Base-by-base conservation (phyloP, 306 rosid genomes). In the Astragalus glycyphyllos region DNA sequence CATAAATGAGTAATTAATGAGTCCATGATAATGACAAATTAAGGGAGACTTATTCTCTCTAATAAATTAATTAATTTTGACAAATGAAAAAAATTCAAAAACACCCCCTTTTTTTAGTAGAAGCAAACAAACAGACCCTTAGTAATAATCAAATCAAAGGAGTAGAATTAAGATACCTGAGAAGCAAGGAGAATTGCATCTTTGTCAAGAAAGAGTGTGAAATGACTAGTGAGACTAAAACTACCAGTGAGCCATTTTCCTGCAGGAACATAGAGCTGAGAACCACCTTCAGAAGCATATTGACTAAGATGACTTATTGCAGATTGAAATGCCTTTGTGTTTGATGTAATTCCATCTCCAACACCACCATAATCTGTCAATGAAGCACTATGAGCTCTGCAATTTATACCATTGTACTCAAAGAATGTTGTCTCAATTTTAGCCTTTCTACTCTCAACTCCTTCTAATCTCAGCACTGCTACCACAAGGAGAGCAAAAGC, bases 161-260 rank as follows among this genome's bases (percentile, higher is more conserved):
- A 13, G 50, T 16, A 45, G 45, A 60, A 55, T 54, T 13, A 35
- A 26, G 58, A 11, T 58, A 91, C 96, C 97, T 86, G 96, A 56
- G 96, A 84, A 31, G 87, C 97, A 71, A 91, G 92, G 13, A 91
- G 91, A 72, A 91, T 83, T 48, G 97, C 97, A 64, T 86, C 92
- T 70, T 70, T 82, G 15, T 88, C 87, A 8, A 91, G 89, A 69
- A 45, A 85, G 31, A 91, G 96, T 0, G 96, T 88, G 80, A 91
- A 91, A 64, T 91, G 90, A 70, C 96, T 91, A 12, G 78, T 91
- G 72, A 88, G 86, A 64, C 79, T 83, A 79, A 91, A 88, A 65
- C 92, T 88, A 0, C 97, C 96, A 11, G 97, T 91, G 56, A 91
- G 84, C 91, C 96, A 91, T 75, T 80, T 85, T n/a, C 97, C 97